phyloP scores from a whole-genome alignment of 1,139 yeast species.

The Geotrichum macrosporum region DNA sequence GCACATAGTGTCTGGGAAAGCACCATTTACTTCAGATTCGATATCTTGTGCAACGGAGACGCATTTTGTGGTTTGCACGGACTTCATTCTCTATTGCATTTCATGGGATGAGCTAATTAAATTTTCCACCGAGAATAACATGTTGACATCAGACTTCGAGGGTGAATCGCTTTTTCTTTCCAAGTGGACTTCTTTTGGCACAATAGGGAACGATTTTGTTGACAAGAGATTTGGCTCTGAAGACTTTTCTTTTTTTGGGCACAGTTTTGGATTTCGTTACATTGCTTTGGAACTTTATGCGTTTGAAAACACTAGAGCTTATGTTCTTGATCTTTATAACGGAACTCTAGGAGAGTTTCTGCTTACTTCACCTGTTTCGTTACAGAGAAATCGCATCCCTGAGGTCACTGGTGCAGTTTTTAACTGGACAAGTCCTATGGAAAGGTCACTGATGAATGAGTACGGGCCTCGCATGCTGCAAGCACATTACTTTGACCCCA shows the following conservation, averaged over 20 bases:
- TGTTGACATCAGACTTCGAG: too few relatives aligned
- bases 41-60: slow-evolving; percentile 8
- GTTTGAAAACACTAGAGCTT: not conserved
- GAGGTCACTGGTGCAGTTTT: not conserved
- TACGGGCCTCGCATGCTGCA: slow-evolving; percentile 9
- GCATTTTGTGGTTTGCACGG: not conserved
- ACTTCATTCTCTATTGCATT: not conserved
- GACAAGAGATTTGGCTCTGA: not conserved
- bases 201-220: not conserved
- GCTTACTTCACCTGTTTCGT: not conserved
- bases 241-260: slow-evolving; percentile 7
- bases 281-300: slow-evolving; percentile 6
- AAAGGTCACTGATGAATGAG: slow-evolving; percentile 5
- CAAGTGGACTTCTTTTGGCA: not conserved
- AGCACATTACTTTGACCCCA: not conserved
- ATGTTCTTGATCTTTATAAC: slow-evolving; percentile 4
- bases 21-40: slow-evolving; percentile 1
- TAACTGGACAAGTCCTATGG: slow-evolving; percentile 9
- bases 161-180: not conserved
- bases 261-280: slow-evolving; percentile 8
- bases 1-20: not conserved
- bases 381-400: not conserved
- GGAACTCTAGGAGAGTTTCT: slow-evolving; percentile 3
- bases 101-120: slow-evolving; percentile 9
- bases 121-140: not conserved